phyloP scores from a whole-genome alignment of 805 yeast species.

The Ogataea siamensis region DNA sequence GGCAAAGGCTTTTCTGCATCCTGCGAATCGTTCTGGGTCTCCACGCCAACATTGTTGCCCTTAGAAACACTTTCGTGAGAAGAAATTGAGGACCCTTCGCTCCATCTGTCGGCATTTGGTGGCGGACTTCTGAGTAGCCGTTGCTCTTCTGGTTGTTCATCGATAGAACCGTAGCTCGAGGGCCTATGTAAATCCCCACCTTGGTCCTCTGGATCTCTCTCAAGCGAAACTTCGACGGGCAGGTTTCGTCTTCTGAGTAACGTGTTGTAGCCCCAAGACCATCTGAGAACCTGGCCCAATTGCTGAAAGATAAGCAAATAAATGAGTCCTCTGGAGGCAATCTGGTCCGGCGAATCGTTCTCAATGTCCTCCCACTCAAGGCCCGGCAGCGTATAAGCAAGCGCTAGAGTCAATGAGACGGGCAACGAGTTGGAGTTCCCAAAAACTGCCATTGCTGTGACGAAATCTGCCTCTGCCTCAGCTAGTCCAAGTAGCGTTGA shows the following conservation, averaged over 20 bases:
- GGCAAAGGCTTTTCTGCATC: constrained; percentile 1
- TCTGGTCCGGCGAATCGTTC: constrained; percentile 63
- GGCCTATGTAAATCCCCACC: constrained; percentile 13
- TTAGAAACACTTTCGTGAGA: constrained; percentile 19
- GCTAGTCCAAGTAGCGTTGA: constrained; percentile 57
- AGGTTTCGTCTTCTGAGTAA: constrained; percentile 52
- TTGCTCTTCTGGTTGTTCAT: constrained; percentile 11
- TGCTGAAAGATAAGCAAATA: constrained; percentile 77
- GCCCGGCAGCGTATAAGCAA: constrained; percentile 73
- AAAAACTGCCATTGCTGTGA: constrained; percentile 94
- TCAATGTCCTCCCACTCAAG: constrained; percentile 72
- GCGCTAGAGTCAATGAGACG: constrained; percentile 80
- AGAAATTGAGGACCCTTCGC: constrained; percentile 28
- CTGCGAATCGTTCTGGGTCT: constrained; percentile 8
- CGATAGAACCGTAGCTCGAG: constrained; percentile 19
- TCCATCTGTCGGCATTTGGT: constrained; percentile 20
- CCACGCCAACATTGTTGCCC: constrained; percentile 11
- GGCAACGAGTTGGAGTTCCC: constrained; percentile 96
- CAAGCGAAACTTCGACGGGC: constrained; percentile 28
- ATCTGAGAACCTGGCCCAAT: constrained; percentile 75
- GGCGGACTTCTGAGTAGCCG: constrained; percentile 3
- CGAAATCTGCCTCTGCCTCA: constrained; percentile 80
- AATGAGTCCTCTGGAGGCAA: constrained; percentile 75
- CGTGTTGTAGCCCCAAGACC: constrained; percentile 86
- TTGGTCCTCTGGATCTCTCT: constrained; percentile 18